Evolutionary conservation across 1,284 basidiomycete genomes (phyloP), one percentile per base, ranked within the genome.

Genomic region (Cronartium quercuum): DNA sequence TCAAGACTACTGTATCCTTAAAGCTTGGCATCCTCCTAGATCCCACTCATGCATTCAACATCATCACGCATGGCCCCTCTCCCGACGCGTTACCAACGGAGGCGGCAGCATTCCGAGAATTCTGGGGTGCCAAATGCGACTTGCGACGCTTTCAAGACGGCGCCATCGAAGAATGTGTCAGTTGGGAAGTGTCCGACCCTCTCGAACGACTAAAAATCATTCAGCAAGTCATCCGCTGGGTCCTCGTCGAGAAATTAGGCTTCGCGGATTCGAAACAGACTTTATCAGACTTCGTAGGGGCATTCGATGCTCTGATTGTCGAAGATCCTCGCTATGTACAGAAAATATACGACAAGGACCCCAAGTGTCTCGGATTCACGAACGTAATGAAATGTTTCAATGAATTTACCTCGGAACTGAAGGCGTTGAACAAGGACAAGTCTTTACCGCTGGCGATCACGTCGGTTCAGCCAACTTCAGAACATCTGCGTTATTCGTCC

Each of bases 131-230:
- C 65, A 91, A 92, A 80, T 89, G 94, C 0, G 95, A 98, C 81
- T 84, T 98, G 24, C 87, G 96, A n/a, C 87, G 95, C 21, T 99
- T 98, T 86, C 94, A 97, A 82, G 94, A 98, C 80, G 95, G 95
- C 0, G 86, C 90, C 5, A 98, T 98, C 77, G 82, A 87, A 6
- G 92, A 98, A 82, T 93, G 91, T 80, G 92, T 98, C 13, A 93
- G 98, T 0, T 99, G 96, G 96, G 82, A 84, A 24, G 79, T 83
- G 1, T 71, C 34, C 9, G 64, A 74, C 40, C 71, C 71, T 21
- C 40, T 66, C 7, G 55, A 67, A 21, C 88, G 91, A 7, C 85
- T 87, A 1, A 86, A 89, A 66, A 89, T 98, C 51, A 92, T 94
- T 0, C 83, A 85, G 7, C 85, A 87, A 80, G 87, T 98, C 77